phyloP scores from a whole-genome alignment of 2,329 filamentous ascomycete genomes.

The Parascedosporium putredinis region DNA sequence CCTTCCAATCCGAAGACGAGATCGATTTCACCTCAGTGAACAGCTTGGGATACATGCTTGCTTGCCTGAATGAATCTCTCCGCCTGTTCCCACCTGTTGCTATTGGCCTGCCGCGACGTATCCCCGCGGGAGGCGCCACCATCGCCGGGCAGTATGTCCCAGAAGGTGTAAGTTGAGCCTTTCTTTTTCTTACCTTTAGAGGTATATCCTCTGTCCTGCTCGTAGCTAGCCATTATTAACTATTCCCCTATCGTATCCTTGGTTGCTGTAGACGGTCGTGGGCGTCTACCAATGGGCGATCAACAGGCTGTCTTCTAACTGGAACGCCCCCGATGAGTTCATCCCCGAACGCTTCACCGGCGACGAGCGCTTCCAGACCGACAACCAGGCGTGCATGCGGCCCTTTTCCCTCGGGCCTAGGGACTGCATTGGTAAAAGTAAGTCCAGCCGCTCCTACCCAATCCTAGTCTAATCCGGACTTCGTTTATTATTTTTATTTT shows the following conservation, averaged over 20 bases:
- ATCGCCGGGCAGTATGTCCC: constrained; percentile 22
- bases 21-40: constrained; percentile 4
- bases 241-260: no score
- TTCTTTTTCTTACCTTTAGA: background rate
- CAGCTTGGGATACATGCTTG: constrained; percentile 17
- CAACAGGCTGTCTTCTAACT: constrained; percentile 32
- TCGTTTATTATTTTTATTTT: no score
- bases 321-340: constrained; percentile 32
- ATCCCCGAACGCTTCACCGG: constrained; percentile 37
- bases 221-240: no score
- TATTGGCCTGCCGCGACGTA: constrained; percentile 17
- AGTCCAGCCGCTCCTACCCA: no score
- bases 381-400: constrained; percentile 32
- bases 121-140: constrained; percentile 21
- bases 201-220: no score
- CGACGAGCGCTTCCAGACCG: constrained; percentile 26
- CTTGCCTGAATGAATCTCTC: constrained; percentile 30
- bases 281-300: constrained; percentile 32
- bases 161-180: constrained; percentile 19
- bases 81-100: constrained; percentile 26
- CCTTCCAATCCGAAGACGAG: constrained; percentile 3
- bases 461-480: no score
- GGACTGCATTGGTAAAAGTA: constrained; percentile 39
- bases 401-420: constrained; percentile 38
- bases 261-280: constrained; percentile 26